Conservation (phyloP, 2,329 filamentous ascomycete genomes). For the Paecilomyces sp. region DNA sequence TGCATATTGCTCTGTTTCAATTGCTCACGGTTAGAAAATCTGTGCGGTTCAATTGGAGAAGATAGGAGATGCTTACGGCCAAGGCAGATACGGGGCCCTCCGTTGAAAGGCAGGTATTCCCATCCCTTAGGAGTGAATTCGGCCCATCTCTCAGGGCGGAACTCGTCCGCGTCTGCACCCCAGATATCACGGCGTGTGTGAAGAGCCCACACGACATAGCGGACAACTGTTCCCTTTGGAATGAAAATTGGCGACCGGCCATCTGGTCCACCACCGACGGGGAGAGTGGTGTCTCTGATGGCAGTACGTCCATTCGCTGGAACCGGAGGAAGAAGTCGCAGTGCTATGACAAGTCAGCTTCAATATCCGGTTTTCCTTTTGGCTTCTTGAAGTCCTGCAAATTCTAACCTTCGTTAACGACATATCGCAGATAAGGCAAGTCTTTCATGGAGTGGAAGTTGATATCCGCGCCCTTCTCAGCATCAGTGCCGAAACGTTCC, state of each 20-base stretch:
- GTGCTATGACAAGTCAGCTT: slow-evolving; percentile 17
- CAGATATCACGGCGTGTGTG: slow-evolving; percentile 44
- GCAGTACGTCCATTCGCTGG: slow-evolving; percentile 5
- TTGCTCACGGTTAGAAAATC: background rate
- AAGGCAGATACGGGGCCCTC: slow-evolving; percentile 24
- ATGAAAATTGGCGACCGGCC: slow-evolving; percentile 42
- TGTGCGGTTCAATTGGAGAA: background rate
- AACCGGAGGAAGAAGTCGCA: slow-evolving; percentile 41
- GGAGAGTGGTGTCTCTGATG: slow-evolving; percentile 35
- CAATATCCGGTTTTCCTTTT: background rate
- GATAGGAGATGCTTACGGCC: background rate
- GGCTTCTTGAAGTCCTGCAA: background rate
- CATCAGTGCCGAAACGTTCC: slow-evolving; percentile 3
- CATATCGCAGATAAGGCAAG: slow-evolving; percentile 7
- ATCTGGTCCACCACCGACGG: slow-evolving; percentile 42
- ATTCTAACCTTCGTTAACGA: slow-evolving; percentile 5
- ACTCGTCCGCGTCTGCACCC: slow-evolving; percentile 43
- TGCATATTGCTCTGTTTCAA: slow-evolving; percentile 3
- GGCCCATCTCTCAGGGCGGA: slow-evolving; percentile 44
- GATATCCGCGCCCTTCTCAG: slow-evolving; percentile 25
- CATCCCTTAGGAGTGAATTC: slow-evolving; percentile 10
- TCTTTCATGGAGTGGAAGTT: slow-evolving; percentile 3
- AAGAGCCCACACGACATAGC: slow-evolving; percentile 41
- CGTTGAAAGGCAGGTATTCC: slow-evolving; percentile 34
- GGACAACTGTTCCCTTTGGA: slow-evolving; percentile 37